Conservation (phyloP, 164 flowering plant genomes). For the Warburgia ugandensis region DNA sequence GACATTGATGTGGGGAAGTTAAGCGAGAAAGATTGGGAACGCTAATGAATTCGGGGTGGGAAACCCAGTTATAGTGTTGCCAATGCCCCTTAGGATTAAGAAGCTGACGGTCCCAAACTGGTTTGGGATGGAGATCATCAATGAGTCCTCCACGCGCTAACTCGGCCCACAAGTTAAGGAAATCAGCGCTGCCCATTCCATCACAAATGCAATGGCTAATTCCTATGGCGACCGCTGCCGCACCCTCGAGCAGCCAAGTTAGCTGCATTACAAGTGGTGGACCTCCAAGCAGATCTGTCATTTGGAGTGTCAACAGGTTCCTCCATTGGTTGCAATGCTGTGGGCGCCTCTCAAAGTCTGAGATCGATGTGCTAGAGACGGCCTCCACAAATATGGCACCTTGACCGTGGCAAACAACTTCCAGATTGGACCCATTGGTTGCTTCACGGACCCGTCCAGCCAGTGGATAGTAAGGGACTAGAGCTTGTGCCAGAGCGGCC, state of each 20-base stretch:
- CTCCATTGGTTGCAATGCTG: constrained; percentile 33
- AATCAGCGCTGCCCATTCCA: constrained; percentile 58
- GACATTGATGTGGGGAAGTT: no score
- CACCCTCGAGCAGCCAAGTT: constrained; percentile 59
- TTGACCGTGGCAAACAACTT: constrained; percentile 51
- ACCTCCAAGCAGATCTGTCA: constrained; percentile 39
- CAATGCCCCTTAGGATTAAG: no score
- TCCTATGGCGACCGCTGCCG: constrained; percentile 42
- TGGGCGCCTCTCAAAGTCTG: constrained; percentile 42
- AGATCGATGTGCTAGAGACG: constrained; percentile 10
- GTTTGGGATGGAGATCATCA: constrained; percentile 18
- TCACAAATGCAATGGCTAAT: constrained; percentile 52
- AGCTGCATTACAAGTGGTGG: constrained; percentile 63
- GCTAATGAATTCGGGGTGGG: constrained; percentile 47
- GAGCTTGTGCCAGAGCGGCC: constrained; percentile 34
- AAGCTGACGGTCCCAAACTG: constrained; percentile 55
- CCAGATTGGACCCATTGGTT: constrained; percentile 27
- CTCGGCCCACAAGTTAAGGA: constrained; percentile 52
- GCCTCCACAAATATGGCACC: constrained; percentile 62
- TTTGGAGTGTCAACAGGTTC: constrained; percentile 38
- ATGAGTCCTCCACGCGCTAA: constrained; percentile 25
- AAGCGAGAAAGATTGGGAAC: constrained; percentile 49
- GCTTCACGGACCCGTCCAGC: constrained; percentile 51
- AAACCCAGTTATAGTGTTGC: background rate
- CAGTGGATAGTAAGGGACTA: constrained; percentile 59